phyloP scores from a whole-genome alignment of 108 stramenopile genomes.

The Nitzschia inconspicua region DNA sequence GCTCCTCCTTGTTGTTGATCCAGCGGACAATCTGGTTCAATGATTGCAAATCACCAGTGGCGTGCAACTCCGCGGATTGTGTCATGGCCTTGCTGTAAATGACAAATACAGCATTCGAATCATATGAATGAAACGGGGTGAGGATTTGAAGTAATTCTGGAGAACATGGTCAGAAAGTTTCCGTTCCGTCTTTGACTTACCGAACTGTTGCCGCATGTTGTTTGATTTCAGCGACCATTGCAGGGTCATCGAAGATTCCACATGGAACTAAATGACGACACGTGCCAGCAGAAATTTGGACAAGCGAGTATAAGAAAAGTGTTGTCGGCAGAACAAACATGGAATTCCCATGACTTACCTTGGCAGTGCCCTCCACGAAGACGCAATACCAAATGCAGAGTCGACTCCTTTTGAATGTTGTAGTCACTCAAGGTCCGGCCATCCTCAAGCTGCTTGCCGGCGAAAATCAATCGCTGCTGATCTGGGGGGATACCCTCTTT shows the following conservation, averaged over 20 bases:
- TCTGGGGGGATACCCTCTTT: conserved; percentile 98
- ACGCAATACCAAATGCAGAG: conserved; percentile 95
- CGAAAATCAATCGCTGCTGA: conserved; percentile 95
- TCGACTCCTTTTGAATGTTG: conserved; percentile 96
- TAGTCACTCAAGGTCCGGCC: conserved; percentile 91
- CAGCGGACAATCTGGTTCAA: conserved; percentile 78
- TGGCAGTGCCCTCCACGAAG: conserved; percentile 81
- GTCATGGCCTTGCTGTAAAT: conserved; percentile 54
- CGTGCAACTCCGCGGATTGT: conserved; percentile 52
- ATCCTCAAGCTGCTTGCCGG: conserved; percentile 94
- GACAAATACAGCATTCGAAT: background rate
- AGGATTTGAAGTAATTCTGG: too few relatives aligned
- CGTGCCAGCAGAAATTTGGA: too few relatives aligned
- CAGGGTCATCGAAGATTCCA: conserved; percentile 79
- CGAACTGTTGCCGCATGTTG: conserved; percentile 53
- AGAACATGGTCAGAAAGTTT: background rate
- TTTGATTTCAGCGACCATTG: conserved; percentile 60
- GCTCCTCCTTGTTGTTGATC: conserved; percentile 80
- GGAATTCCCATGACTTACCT: too few relatives aligned
- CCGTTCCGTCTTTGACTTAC: background rate
- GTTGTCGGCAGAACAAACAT: too few relatives aligned
- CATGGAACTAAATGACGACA: too few relatives aligned
- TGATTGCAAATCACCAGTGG: conserved; percentile 39
- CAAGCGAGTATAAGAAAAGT: too few relatives aligned
- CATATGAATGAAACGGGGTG: too few relatives aligned